A percentile compares a stretch with the other conserved stretches of the same genome.
phyloP scores from a whole-genome alignment of 257 asterid genomes.

The Primulina tabacum region DNA sequence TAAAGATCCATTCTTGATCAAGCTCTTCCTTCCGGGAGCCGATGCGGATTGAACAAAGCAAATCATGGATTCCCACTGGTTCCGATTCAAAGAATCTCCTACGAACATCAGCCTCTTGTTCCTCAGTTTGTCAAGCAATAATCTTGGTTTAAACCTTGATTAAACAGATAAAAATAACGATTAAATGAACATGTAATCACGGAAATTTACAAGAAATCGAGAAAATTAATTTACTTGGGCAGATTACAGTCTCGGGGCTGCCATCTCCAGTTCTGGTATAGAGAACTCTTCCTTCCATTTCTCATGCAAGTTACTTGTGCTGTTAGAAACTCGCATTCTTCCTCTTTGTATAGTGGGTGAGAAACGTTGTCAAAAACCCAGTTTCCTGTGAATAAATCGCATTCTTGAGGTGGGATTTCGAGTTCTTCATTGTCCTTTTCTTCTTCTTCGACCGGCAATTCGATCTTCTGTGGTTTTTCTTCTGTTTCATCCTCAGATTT shows the following conservation, averaged over 20 bases:
- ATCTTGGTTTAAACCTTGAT: constrained; percentile 60
- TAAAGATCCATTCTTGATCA: constrained; percentile 72
- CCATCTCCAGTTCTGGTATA: constrained; percentile 81
- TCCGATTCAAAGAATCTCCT: constrained; percentile 77
- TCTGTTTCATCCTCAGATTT: constrained; percentile 10
- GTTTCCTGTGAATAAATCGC: constrained; percentile 59
- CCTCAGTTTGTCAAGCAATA: constrained; percentile 70
- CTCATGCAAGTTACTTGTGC: constrained; percentile 78
- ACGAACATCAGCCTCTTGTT: constrained; percentile 87
- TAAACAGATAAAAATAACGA: background rate
- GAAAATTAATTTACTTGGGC: constrained; percentile 44
- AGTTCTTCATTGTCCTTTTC: constrained; percentile 28
- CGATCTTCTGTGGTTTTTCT: constrained; percentile 31
- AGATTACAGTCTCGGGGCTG: constrained; percentile 72
- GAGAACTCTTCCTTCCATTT: constrained; percentile 62
- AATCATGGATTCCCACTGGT: constrained; percentile 88
- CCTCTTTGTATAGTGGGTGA: constrained; percentile 65
- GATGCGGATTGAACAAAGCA: constrained; percentile 64
- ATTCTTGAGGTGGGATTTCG: constrained; percentile 48
- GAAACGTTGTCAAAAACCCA: constrained; percentile 66
- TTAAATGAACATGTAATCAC: background rate
- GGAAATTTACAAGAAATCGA: background rate
- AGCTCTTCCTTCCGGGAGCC: constrained; percentile 56
- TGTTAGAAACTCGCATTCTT: constrained; percentile 69
- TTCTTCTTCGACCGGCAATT: constrained; percentile 29